Evolutionary conservation across 805 yeast genomes (phyloP).

Genomic region (Wickerhamiella allomyrinae): DNA sequence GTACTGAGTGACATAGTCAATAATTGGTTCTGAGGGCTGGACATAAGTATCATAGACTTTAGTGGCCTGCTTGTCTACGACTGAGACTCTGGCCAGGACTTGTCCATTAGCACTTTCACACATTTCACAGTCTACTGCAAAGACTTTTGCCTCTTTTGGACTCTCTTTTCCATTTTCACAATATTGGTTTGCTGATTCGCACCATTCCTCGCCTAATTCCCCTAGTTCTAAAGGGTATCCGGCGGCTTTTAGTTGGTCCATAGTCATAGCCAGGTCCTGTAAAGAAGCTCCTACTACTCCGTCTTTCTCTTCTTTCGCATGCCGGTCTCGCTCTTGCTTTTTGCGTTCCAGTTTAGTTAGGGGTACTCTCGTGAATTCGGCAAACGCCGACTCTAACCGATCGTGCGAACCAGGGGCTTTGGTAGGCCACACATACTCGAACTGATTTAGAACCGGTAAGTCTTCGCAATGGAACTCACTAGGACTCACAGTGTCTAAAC

Average conservation of each 20-base stretch:
- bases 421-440: conserved; percentile 35
- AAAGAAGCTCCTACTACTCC: conserved; percentile 6
- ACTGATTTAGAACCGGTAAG: conserved; percentile 29
- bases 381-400: conserved; percentile 38
- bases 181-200: conserved; percentile 23
- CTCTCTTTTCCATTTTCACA: background rate
- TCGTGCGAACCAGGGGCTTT: conserved; percentile 54
- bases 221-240: conserved; percentile 11
- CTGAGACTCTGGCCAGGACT: conserved; percentile 63
- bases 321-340: conserved; percentile 22
- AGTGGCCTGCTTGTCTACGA: conserved; percentile 44
- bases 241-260: background rate
- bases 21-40: conserved; percentile 58
- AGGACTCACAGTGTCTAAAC: conserved; percentile 28
- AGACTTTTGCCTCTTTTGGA: conserved; percentile 22
- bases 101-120: conserved; percentile 48
- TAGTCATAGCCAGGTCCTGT: conserved; percentile 29
- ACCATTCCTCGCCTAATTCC: conserved; percentile 32
- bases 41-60: conserved; percentile 61
- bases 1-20: conserved; percentile 67
- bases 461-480: conserved; percentile 11
- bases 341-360: conserved; percentile 43
- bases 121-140: conserved; percentile 91
- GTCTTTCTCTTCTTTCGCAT: conserved; percentile 19
- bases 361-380: conserved; percentile 42